A percentile compares a stretch with the other conserved stretches of the same genome.
Conservation (phyloP, 2,329 filamentous ascomycete genomes). For the Fusarium newnesense region DNA sequence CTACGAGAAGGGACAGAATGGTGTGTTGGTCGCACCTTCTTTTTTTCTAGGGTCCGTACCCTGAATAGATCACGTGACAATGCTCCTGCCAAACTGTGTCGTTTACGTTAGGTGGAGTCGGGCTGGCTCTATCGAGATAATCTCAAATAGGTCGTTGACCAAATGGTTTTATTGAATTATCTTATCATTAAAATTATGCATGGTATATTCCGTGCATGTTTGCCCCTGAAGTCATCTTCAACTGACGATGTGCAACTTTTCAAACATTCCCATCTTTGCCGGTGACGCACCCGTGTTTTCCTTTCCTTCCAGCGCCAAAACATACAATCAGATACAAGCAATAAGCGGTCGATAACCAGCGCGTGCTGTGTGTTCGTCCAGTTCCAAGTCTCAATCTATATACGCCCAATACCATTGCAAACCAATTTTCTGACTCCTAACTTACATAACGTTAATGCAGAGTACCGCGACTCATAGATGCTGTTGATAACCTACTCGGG, state of each 20-base stretch:
- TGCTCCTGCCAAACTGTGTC: too few species aligned
- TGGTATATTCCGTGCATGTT: background rate
- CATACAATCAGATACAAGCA: background rate
- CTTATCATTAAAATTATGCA: background rate
- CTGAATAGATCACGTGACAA: too few species aligned
- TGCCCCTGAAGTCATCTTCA: background rate
- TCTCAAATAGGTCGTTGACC: background rate
- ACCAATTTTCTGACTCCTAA: constrained; percentile 39
- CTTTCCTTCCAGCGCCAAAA: constrained; percentile 32
- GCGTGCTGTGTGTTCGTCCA: constrained; percentile 31
- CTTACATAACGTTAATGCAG: constrained; percentile 28
- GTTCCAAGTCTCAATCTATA: constrained; percentile 35
- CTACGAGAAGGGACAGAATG: constrained; percentile 41
- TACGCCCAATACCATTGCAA: constrained; percentile 32
- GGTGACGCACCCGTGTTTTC: constrained; percentile 28
- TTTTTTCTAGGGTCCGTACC: constrained; percentile 17
- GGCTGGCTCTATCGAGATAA: background rate
- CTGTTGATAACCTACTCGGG: constrained; percentile 11
- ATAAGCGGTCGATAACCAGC: constrained; percentile 34
- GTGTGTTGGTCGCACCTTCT: constrained; percentile 46
- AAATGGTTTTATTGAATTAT: background rate
- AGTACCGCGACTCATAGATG: constrained; percentile 8
- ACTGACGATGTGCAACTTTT: constrained; percentile 14
- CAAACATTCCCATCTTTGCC: constrained; percentile 28
- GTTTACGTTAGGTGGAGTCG: too few species aligned